Evolutionary conservation across 768 basidiomycete species (phyloP).

Genomic region (Lentinus brumalis): DNA sequence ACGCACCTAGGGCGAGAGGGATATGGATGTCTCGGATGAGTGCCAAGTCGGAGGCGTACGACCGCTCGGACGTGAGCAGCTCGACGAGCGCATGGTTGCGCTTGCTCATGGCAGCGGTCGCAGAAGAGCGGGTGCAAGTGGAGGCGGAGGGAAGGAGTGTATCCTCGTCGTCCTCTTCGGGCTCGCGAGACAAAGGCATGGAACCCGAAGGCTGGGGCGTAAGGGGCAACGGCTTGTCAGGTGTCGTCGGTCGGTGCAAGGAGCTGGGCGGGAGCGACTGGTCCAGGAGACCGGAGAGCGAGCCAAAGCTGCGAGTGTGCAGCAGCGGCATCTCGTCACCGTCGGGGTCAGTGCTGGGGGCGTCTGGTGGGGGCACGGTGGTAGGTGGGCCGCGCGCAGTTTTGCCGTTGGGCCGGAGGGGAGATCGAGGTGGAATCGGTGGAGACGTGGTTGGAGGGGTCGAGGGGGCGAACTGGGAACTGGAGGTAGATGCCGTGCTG

Average conservation of each 20-base stretch:
- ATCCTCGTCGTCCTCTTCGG: slow-evolving; percentile 18
- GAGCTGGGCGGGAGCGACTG: slow-evolving; percentile 11
- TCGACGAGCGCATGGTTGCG: slow-evolving; percentile 79
- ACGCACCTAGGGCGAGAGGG: slow-evolving; percentile 73
- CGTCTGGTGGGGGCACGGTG: slow-evolving; percentile 8
- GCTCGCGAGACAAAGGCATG: slow-evolving; percentile 14
- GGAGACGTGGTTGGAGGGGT: slow-evolving; percentile 25
- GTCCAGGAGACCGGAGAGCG: slow-evolving; percentile 28
- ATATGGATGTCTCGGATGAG: slow-evolving; percentile 78
- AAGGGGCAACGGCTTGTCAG: slow-evolving; percentile 36
- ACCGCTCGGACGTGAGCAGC: slow-evolving; percentile 75
- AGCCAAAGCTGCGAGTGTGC: slow-evolving; percentile 30
- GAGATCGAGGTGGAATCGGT: slow-evolving; percentile 33
- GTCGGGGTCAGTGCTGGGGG: slow-evolving; percentile 14
- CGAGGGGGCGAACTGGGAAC: slow-evolving; percentile 19
- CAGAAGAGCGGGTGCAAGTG: slow-evolving; percentile 17
- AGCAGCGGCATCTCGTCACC: slow-evolving; percentile 28
- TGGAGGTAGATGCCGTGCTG: slow-evolving; percentile 18
- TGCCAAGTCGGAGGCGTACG: slow-evolving; percentile 82
- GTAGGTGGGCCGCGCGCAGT: slow-evolving; percentile 3
- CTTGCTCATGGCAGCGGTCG: slow-evolving; percentile 49
- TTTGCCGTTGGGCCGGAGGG: slow-evolving; percentile 28
- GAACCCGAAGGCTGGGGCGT: slow-evolving; percentile 27
- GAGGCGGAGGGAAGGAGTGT: slow-evolving; percentile 18
- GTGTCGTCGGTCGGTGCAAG: slow-evolving; percentile 27